Conservation (phyloP, 2,329 filamentous ascomycete genomes). For the Chaetomium olivaceum region DNA sequence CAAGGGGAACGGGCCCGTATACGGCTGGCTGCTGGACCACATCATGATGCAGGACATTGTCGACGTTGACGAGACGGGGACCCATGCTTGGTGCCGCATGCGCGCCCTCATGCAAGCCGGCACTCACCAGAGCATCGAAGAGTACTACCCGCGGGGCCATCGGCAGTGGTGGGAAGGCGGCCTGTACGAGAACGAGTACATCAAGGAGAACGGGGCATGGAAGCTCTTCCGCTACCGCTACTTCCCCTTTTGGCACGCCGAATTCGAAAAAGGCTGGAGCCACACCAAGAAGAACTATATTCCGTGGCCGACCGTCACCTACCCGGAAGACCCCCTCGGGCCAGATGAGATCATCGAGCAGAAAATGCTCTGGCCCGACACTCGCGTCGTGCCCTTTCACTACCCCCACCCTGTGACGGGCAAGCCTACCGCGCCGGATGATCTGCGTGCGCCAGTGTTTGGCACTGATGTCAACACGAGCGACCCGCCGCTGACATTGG, state of each 20-base stretch:
- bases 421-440: conserved; percentile 45
- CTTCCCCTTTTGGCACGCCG: conserved; percentile 59
- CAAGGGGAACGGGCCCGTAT: conserved; percentile 55
- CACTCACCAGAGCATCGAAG: conserved; percentile 52
- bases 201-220: conserved; percentile 57
- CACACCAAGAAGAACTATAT: conserved; percentile 56
- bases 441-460: conserved; percentile 50
- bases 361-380: conserved; percentile 58
- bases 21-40: conserved; percentile 58
- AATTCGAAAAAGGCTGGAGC: conserved; percentile 55
- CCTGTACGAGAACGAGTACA: conserved; percentile 60
- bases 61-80: conserved; percentile 50
- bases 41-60: conserved; percentile 59
- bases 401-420: conserved; percentile 55
- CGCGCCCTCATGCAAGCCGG: conserved; percentile 57
- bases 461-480: conserved; percentile 45
- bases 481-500: conserved; percentile 46
- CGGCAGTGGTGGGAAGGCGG: conserved; percentile 61
- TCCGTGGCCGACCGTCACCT: conserved; percentile 50
- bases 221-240: conserved; percentile 56
- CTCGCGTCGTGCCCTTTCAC: conserved; percentile 55
- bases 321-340: conserved; percentile 51
- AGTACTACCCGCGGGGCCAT: conserved; percentile 52
- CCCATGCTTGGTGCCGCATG: conserved; percentile 53
- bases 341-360: conserved; percentile 56